Evolutionary conservation across 768 basidiomycete genomes (phyloP).

Genomic region (Postia placenta): DNA sequence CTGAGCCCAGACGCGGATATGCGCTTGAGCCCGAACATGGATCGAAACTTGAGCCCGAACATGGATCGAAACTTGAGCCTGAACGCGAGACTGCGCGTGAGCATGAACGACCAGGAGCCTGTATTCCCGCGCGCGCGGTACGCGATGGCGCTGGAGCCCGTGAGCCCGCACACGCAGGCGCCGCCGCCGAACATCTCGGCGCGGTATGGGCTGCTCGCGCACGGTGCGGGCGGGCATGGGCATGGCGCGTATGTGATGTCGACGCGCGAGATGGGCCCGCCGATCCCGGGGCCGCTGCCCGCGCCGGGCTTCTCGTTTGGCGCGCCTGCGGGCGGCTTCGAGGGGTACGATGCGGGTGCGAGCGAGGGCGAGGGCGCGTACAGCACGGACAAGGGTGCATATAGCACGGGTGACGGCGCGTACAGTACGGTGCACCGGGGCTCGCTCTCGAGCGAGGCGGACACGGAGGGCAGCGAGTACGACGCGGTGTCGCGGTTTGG

Average conservation of each 20-base stretch:
- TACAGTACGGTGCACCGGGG: constrained; percentile 1
- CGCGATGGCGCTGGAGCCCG: constrained; percentile 1
- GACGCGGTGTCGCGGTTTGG: constrained; percentile 15
- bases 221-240: neutral
- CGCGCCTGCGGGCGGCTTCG: constrained; percentile 11
- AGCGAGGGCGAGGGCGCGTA: neutral
- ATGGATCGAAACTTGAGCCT: too few species aligned
- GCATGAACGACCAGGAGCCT: too few species aligned
- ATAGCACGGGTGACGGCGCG: constrained; percentile 4
- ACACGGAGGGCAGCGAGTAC: constrained; percentile 7
- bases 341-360: constrained; percentile 3
- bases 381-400: too few species aligned
- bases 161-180: neutral
- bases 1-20: neutral
- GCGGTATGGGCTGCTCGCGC: neutral
- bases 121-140: constrained; percentile 2
- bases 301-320: constrained; percentile 23
- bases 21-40: too few species aligned
- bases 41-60: too few species aligned
- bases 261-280: constrained; percentile 11
- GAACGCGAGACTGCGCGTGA: too few species aligned
- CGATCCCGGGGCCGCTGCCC: constrained; percentile 23
- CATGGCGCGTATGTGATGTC: constrained; percentile 10
- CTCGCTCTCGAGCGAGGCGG: constrained; percentile 1
- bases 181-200: neutral